phyloP scores from a whole-genome alignment of 306 rosid genomes.

The Castanea crenata region DNA sequence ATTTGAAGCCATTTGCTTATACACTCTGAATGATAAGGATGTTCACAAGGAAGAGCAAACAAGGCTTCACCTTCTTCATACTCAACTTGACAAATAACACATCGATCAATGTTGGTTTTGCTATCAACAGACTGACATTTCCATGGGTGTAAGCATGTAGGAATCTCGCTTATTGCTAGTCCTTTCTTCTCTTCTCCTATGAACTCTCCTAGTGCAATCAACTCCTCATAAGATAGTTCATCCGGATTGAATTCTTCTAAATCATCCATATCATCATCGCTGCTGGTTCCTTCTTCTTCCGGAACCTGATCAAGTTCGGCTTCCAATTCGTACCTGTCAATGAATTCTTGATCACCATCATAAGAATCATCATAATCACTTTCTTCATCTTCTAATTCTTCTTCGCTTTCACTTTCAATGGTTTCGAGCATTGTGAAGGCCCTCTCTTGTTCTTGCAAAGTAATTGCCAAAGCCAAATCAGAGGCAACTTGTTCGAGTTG shows the following conservation, averaged over 20 bases:
- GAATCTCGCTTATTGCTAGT: constrained; percentile 51
- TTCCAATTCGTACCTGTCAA: constrained; percentile 33
- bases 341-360: constrained; percentile 31
- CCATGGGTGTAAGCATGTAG: constrained; percentile 45
- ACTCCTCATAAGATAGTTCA: constrained; percentile 74
- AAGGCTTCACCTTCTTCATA: constrained; percentile 65
- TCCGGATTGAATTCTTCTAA: constrained; percentile 55
- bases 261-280: constrained; percentile 48
- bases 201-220: constrained; percentile 68
- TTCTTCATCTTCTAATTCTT: constrained; percentile 25
- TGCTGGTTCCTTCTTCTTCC: constrained; percentile 37
- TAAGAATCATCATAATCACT: constrained; percentile 11
- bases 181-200: constrained; percentile 83
- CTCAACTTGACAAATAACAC: constrained; percentile 88
- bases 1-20: constrained; percentile 79
- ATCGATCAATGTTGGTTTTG: constrained; percentile 48
- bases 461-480: constrained; percentile 52
- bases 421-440: constrained; percentile 38
- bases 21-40: constrained; percentile 80
- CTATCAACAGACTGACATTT: constrained; percentile 21
- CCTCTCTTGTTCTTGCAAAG: constrained; percentile 62
- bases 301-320: constrained; percentile 32
- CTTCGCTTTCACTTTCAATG: constrained; percentile 51
- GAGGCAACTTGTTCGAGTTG: constrained; percentile 55
- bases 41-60: constrained; percentile 68